Conservation (phyloP, 768 basidiomycete genomes). For the Pholiota molesta region DNA sequence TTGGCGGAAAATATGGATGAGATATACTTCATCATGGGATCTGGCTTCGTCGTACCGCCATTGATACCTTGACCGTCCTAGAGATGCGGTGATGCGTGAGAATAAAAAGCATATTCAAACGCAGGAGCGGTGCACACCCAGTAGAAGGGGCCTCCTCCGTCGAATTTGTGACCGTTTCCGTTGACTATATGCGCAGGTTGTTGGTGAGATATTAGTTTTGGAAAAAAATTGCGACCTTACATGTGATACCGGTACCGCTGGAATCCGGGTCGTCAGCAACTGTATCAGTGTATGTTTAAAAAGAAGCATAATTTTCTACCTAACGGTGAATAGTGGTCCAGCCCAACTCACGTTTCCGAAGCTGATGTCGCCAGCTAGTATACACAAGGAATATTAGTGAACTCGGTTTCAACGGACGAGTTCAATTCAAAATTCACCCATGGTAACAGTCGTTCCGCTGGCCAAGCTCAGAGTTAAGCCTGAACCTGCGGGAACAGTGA, state of each 20-base stretch:
- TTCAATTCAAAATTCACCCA: not conserved
- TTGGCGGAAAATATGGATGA: not conserved
- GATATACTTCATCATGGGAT: slow-evolving; percentile 46
- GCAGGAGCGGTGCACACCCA: slow-evolving; percentile 24
- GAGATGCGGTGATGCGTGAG: not conserved
- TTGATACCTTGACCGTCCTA: slow-evolving; percentile 43
- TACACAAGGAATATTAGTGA: not conserved
- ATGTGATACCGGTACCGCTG: slow-evolving; percentile 52
- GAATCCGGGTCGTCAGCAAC: not conserved
- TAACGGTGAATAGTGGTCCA: slow-evolving; percentile 57
- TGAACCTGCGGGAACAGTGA: slow-evolving; percentile 9
- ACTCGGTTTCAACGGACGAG: not conserved
- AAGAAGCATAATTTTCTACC: slow-evolving; percentile 29
- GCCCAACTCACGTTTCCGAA: slow-evolving; percentile 57
- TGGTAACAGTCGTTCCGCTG: slow-evolving; percentile 10
- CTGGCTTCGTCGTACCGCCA: slow-evolving; percentile 42
- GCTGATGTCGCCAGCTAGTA: slow-evolving; percentile 54
- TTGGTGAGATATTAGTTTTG: not conserved
- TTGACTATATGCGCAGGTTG: slow-evolving; percentile 31
- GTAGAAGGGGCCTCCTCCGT: slow-evolving; percentile 44
- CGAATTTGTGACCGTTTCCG: slow-evolving; percentile 43
- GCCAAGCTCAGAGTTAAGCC: slow-evolving; percentile 8
- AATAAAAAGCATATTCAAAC: not conserved
- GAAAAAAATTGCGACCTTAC: slow-evolving; percentile 31
- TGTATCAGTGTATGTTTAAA: not conserved